Percentiles rank a stretch among this genome's conserved stretches.
Evolutionary conservation across 768 basidiomycete genomes (phyloP).

Genomic region (Leccinum sublutescens): DNA sequence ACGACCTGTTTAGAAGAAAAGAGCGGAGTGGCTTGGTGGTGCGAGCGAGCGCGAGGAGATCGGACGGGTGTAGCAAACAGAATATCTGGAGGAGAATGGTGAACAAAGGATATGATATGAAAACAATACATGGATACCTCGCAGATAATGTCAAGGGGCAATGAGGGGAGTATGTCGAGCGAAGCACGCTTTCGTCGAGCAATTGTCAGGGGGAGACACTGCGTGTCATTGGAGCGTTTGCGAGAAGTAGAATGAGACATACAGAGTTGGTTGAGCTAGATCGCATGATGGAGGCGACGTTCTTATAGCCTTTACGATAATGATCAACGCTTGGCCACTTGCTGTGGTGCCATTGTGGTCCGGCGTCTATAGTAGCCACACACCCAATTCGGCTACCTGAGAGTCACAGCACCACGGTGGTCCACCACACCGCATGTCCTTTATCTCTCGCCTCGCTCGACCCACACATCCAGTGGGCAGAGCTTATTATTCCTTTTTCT

Average conservation of each 20-base stretch:
- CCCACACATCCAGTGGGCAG: constrained; percentile 49
- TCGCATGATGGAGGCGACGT: background rate
- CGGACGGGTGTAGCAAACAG: constrained; percentile 41
- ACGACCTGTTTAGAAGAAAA: constrained; percentile 36
- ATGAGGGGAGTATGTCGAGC: constrained; percentile 35
- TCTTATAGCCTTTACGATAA: background rate
- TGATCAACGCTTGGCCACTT: background rate
- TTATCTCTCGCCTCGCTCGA: constrained; percentile 49
- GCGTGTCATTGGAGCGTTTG: background rate
- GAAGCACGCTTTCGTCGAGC: constrained; percentile 15
- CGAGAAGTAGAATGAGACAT: constrained; percentile 10
- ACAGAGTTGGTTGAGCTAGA: background rate
- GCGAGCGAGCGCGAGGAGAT: constrained; percentile 46
- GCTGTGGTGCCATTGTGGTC: constrained; percentile 2
- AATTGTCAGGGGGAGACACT: background rate
- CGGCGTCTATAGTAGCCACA: background rate
- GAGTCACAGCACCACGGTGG: background rate
- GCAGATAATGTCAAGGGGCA: constrained; percentile 30
- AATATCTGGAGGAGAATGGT: constrained; percentile 37
- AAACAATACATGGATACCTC: constrained; percentile 14
- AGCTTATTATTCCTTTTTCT: constrained; percentile 77
- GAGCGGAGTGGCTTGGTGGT: constrained; percentile 40
- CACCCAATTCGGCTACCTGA: background rate
- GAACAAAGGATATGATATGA: background rate
- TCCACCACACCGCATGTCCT: constrained; percentile 41